Conservation (phyloP, 2,329 filamentous ascomycete genomes). For the Geosmithia flava region DNA sequence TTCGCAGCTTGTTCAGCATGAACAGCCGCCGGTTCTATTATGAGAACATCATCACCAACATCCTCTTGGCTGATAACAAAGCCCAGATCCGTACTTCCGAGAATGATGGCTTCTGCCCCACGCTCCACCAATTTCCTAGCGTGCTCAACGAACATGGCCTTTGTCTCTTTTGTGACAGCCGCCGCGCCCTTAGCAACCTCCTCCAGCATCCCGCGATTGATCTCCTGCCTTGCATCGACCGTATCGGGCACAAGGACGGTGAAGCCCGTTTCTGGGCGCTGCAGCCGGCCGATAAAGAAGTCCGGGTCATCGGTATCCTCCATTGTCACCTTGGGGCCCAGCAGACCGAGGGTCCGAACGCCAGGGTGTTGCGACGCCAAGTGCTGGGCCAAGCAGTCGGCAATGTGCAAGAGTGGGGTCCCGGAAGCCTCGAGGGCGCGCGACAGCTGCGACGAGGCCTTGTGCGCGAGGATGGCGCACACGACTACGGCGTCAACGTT, state of each 20-base stretch:
- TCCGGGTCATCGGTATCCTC: conserved; percentile 1
- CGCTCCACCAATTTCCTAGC: conserved; percentile 1
- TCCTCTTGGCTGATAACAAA: conserved; percentile 5
- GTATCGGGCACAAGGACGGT: conserved; percentile 3
- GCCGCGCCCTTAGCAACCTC: conserved; percentile 5
- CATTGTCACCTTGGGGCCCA: conserved; percentile 5
- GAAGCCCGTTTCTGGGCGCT: not conserved
- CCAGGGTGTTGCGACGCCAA: conserved; percentile 1
- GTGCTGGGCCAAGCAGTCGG: conserved; percentile 3
- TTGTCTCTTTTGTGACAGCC: conserved; percentile 3
- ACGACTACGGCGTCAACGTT: conserved; percentile 3
- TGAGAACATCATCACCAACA: conserved; percentile 2
- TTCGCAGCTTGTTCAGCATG: conserved; percentile 4
- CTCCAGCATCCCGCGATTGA: conserved; percentile 6
- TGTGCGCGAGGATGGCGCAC: conserved; percentile 5
- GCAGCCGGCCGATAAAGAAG: conserved; percentile 3
- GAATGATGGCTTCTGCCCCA: conserved; percentile 4
- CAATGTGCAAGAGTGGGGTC: conserved; percentile 2
- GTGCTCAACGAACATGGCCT: conserved; percentile 4
- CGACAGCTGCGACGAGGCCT: conserved; percentile 1
- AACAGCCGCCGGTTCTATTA: conserved; percentile 5
- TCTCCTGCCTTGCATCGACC: not conserved
- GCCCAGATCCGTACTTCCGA: conserved; percentile 5
- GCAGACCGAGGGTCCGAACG: conserved; percentile 3
- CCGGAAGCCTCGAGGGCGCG: not conserved